phyloP scores from a whole-genome alignment of 495 filamentous ascomycete species.

The Sporormia fimetaria region DNA sequence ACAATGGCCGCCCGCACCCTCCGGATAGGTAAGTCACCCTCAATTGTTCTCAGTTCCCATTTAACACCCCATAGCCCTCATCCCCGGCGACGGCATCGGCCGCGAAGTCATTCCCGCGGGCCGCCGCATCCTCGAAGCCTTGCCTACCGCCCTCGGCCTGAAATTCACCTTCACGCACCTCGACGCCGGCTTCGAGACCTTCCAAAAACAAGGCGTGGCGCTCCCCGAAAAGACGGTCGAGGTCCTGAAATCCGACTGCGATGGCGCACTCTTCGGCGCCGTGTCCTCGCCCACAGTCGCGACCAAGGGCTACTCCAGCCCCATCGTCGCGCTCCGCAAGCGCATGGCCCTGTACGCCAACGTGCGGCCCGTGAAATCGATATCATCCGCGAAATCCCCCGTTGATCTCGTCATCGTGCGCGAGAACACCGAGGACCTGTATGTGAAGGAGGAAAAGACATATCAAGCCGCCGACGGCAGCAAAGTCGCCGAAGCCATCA shows the following conservation, averaged over 20 bases:
- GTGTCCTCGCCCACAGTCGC: conserved; percentile 83
- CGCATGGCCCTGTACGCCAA: conserved; percentile 92
- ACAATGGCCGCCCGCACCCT: conserved; percentile 43
- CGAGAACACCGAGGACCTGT: conserved; percentile 97
- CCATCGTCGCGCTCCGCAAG: conserved; percentile 95
- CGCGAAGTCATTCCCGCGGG: conserved; percentile 97
- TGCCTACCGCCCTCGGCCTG: conserved; percentile 68
- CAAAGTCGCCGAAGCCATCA: conserved; percentile 92
- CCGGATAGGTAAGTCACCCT: conserved; percentile 43
- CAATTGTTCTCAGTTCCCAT: neutral
- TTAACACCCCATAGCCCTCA: conserved; percentile 52
- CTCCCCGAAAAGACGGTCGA: conserved; percentile 85
- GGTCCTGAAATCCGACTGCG: conserved; percentile 73
- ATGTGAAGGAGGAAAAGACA: conserved; percentile 94
- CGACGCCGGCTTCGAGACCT: conserved; percentile 83
- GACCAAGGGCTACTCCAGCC: conserved; percentile 89
- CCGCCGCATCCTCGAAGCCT: conserved; percentile 76
- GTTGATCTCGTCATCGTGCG: conserved; percentile 97
- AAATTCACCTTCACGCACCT: conserved; percentile 92
- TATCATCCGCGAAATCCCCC: conserved; percentile 45
- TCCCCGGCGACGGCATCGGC: conserved; percentile 96
- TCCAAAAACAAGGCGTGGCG: conserved; percentile 75
- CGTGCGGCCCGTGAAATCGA: conserved; percentile 88
- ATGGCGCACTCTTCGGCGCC: conserved; percentile 93
- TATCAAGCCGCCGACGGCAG: conserved; percentile 52